A percentile compares a stretch with the other conserved stretches of the same genome.
Conservation (phyloP, 2,329 filamentous ascomycete genomes). For the Cryphonectria japonica region DNA sequence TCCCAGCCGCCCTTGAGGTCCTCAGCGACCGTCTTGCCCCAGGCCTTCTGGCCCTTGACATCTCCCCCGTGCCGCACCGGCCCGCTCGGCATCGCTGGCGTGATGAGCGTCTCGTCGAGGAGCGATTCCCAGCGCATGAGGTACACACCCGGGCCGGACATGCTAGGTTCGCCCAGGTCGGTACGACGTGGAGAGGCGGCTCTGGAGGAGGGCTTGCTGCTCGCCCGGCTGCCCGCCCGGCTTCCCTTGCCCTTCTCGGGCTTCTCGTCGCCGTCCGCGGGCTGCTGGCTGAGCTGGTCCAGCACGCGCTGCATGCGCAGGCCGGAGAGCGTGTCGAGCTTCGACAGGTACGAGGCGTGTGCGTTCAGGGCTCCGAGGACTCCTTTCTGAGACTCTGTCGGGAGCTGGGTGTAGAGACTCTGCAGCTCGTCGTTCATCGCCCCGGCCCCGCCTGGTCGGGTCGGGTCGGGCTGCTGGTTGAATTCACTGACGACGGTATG, state of each 20-base stretch:
- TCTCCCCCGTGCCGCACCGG: conserved; percentile 58
- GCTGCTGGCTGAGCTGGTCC: conserved; percentile 13
- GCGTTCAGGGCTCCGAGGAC: conserved; percentile 60
- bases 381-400: conserved; percentile 46
- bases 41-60: conserved; percentile 48
- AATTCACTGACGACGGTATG: conserved; percentile 63
- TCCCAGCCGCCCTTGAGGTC: conserved; percentile 31
- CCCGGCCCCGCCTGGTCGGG: conserved; percentile 21
- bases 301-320: conserved; percentile 40
- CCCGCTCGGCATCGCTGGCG: conserved; percentile 59
- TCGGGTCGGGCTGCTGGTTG: conserved; percentile 32
- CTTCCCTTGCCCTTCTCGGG: neutral
- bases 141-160: conserved; percentile 72
- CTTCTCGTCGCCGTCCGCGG: neutral
- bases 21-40: conserved; percentile 48
- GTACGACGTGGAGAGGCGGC: conserved; percentile 10
- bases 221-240: neutral
- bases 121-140: conserved; percentile 73
- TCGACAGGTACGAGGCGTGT: conserved; percentile 63
- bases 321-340: conserved; percentile 57
- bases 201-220: conserved; percentile 29
- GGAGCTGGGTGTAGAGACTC: conserved; percentile 50
- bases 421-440: conserved; percentile 47
- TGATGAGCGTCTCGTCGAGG: conserved; percentile 71
- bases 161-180: conserved; percentile 37